Evolutionary conservation across 176 grass and related monocot species (phyloP).

Genomic region (Eremochloa ophiuroides): DNA sequence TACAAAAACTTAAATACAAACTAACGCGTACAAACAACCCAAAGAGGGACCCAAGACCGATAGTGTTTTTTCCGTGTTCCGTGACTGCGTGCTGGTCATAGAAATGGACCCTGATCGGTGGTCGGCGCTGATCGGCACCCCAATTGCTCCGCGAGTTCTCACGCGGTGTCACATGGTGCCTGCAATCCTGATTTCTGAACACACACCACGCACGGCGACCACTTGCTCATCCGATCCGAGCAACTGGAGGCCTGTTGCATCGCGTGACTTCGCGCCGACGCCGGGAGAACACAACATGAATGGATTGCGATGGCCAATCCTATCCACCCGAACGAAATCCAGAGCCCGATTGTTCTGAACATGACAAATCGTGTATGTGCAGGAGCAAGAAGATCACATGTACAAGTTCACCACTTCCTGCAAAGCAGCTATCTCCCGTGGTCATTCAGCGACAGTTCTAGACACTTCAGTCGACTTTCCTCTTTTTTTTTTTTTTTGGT

Average conservation of each 20-base stretch:
- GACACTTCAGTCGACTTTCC: background rate
- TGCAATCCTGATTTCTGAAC: background rate
- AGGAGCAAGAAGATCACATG: background rate
- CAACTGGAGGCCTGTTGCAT: background rate
- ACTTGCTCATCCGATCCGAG: too few species aligned
- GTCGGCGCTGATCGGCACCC: background rate
- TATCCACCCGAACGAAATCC: background rate
- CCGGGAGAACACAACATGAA: background rate
- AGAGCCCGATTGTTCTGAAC: background rate
- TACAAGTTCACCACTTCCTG: background rate
- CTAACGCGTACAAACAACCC: too few species aligned
- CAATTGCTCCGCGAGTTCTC: background rate
- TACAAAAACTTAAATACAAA: too few species aligned
- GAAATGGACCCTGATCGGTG: background rate
- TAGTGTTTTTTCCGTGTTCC: background rate
- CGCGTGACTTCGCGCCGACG: background rate
- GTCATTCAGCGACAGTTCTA: background rate
- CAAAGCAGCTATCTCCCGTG: background rate
- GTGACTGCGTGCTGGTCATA: background rate
- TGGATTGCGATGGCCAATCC: background rate
- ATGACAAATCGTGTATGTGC: background rate
- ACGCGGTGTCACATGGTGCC: conserved; percentile 12
- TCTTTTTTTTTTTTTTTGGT: background rate
- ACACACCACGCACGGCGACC: background rate
- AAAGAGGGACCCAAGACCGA: too few species aligned